A percentile compares a stretch with the other conserved stretches of the same genome.
These are phyloP conservation scores for Tremellales sp. DNA, from an alignment of 1,284 basidiomycete species.

Conservation along the genomic window DNA sequence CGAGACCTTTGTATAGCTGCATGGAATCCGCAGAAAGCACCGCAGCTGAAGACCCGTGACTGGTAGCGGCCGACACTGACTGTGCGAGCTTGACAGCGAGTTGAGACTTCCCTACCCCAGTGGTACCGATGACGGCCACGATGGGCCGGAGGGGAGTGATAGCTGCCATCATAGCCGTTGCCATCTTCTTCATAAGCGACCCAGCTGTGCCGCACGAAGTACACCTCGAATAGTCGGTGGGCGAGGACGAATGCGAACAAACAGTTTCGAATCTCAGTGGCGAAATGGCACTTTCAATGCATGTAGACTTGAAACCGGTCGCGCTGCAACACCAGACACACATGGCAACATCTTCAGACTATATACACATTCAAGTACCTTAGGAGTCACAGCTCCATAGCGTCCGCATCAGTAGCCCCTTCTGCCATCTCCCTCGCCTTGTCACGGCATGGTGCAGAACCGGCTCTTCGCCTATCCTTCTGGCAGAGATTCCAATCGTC, in stretches of 20 bases:
- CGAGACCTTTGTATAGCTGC: slow-evolving; percentile 93
- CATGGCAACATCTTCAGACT: too few species aligned
- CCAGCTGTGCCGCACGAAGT: too few species aligned
- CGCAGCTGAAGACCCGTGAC: slow-evolving; percentile 34
- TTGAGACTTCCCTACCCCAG: slow-evolving; percentile 94
- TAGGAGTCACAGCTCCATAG: too few species aligned
- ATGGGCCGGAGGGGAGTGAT: slow-evolving; percentile 30
- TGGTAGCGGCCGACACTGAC: slow-evolving; percentile 19
- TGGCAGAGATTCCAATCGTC: slow-evolving; percentile 27
- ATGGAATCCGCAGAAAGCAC: slow-evolving; percentile 96
- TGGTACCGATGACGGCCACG: slow-evolving; percentile 85
- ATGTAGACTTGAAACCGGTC: too few species aligned
- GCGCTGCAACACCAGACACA: too few species aligned
- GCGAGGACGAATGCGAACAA: too few species aligned
- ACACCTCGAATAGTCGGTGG: too few species aligned
- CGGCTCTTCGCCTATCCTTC: slow-evolving; percentile 10
- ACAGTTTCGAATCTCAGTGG: too few species aligned
- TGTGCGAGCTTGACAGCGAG: slow-evolving; percentile 84
- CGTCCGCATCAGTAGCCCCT: neutral
- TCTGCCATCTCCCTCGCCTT: slow-evolving; percentile 3
- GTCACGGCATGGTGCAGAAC: slow-evolving; percentile 15
- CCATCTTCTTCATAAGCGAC: too few species aligned
- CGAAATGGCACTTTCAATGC: too few species aligned
- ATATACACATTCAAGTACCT: too few species aligned
- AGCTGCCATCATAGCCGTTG: too few species aligned